These are phyloP conservation scores for Cichorium intybus DNA, from an alignment of 140 eudicot genomes.

Conservation along the genomic window DNA sequence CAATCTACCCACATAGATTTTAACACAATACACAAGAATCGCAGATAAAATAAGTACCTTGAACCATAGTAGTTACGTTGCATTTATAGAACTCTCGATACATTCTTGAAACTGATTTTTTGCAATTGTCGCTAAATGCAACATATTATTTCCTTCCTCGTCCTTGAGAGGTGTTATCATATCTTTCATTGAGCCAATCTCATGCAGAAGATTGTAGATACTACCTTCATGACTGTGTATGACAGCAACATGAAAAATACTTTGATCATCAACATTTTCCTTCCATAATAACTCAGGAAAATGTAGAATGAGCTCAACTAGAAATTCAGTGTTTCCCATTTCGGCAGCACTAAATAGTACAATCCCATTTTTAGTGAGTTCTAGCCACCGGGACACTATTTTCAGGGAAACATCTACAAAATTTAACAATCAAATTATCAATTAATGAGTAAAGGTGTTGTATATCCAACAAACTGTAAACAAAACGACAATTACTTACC, in stretches of 20 bases:
- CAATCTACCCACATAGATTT: no score
- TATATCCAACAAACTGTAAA: not conserved
- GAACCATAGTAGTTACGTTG: constrained; percentile 46
- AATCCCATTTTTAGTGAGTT: no score
- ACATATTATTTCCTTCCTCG: constrained; percentile 16
- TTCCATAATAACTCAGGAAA: constrained; percentile 47
- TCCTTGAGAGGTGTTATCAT: constrained; percentile 33
- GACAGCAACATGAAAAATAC: constrained; percentile 40
- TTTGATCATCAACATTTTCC: constrained; percentile 25
- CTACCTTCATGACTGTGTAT: constrained; percentile 41
- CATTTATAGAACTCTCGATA: constrained; percentile 46
- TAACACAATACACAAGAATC: no score
- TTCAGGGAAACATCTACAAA: no score
- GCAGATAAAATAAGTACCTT: constrained; percentile 32
- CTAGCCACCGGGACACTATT: no score
- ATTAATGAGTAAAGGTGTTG: no score
- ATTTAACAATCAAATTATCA: not conserved
- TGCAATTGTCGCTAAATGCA: constrained; percentile 43
- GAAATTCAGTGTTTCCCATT: constrained; percentile 27
- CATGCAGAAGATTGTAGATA: constrained; percentile 39
- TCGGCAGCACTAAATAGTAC: no score
- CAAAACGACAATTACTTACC: not conserved
- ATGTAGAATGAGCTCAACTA: constrained; percentile 21
- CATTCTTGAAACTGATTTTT: constrained; percentile 28
- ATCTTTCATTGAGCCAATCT: constrained; percentile 43